These are phyloP conservation scores for Globisporangium camurandrum DNA, from an alignment of 352 stramenopile species.

Conservation along the genomic window DNA sequence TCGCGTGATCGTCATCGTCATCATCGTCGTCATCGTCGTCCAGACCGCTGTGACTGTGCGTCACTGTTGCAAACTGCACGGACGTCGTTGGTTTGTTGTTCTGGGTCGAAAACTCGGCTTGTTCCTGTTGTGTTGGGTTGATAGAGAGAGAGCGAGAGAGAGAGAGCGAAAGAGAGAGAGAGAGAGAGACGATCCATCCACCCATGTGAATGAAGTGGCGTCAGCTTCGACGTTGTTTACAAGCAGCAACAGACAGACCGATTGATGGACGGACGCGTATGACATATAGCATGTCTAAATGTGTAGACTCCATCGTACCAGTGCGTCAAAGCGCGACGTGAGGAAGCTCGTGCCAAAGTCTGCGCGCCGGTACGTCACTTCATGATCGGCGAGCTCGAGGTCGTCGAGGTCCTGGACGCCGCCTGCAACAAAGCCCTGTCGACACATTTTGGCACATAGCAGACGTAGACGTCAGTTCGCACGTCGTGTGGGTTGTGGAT, in stretches of 20 bases:
- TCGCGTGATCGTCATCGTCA: slow-evolving; percentile 20
- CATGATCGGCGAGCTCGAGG: slow-evolving; percentile 19
- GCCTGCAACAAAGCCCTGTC: slow-evolving; percentile 21
- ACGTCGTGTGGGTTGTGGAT: too few relatives aligned
- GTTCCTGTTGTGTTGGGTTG: slow-evolving; percentile 11
- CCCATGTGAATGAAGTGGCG: too few relatives aligned
- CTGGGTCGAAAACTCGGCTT: slow-evolving; percentile 14
- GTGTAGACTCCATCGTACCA: too few relatives aligned
- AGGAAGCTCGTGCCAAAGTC: slow-evolving; percentile 44
- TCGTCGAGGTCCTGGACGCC: slow-evolving; percentile 26
- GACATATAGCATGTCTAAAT: too few relatives aligned
- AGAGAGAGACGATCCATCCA: too few relatives aligned
- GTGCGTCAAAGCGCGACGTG: slow-evolving; percentile 42
- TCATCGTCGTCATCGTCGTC: slow-evolving; percentile 27
- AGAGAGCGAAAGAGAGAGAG: neutral
- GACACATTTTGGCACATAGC: neutral
- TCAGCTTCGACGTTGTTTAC: too few relatives aligned
- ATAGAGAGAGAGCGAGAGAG: neutral
- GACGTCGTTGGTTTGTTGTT: slow-evolving; percentile 32
- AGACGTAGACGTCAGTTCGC: slow-evolving; percentile 8
- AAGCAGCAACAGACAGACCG: too few relatives aligned
- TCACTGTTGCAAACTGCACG: slow-evolving; percentile 11
- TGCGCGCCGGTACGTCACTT: slow-evolving; percentile 65
- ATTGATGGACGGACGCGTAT: neutral
- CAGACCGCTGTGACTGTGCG: slow-evolving; percentile 7